Evolutionary conservation across 495 filamentous ascomycete species (phyloP), one percentile per base, ranked within the genome.

Genomic region (Margaritispora aquatica): DNA sequence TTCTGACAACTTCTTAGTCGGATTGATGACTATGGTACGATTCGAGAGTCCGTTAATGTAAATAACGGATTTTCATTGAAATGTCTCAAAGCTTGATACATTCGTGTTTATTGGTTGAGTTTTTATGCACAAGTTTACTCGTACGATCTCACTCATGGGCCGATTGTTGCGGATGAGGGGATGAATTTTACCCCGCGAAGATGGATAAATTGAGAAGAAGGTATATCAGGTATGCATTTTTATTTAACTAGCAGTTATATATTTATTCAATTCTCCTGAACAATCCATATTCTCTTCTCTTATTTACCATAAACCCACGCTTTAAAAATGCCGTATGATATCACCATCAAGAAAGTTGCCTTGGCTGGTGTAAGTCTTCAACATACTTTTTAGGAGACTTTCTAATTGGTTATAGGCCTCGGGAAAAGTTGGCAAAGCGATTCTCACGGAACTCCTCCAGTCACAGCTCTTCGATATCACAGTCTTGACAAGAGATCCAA

Each of bases 391-490:
- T 31, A 1, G 26, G 26, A 38, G 26, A 9, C 5, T 24, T 50
- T 5, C 47, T 24, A 50, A 23, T 10, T 50, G n/a, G 20, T 22
- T 24, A 22, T 24, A 56, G 59, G 44, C 10, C 1, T 55, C 61
- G 0, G 86, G 87, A 26, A 80, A 76, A 54, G 71, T 89, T 9
- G 87, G 86, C 47, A 69, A 73, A 15, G 67, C 78, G 1, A 71
- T 88, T 34, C 64, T 87, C 51, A 66, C 74, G 38, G 77, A 75
- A 24, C 77, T 89, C 13, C 56, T 84, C 34, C 65, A 76, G 2
- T 74, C 78, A 0, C 72, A 74, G 20, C 51, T 51, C 21, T 85
- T 87, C 72, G 66, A 76, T 2, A 75, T 89, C 48, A 88, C 84
- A 0, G 75, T 75, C 34, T 64, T 90, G 17, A 78, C 75, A 21